A percentile compares a stretch with the other conserved stretches of the same genome.
These are phyloP conservation scores for Acanthamoeba triangularis DNA, from an alignment of 208 protist species.

Conservation along the genomic window DNA sequence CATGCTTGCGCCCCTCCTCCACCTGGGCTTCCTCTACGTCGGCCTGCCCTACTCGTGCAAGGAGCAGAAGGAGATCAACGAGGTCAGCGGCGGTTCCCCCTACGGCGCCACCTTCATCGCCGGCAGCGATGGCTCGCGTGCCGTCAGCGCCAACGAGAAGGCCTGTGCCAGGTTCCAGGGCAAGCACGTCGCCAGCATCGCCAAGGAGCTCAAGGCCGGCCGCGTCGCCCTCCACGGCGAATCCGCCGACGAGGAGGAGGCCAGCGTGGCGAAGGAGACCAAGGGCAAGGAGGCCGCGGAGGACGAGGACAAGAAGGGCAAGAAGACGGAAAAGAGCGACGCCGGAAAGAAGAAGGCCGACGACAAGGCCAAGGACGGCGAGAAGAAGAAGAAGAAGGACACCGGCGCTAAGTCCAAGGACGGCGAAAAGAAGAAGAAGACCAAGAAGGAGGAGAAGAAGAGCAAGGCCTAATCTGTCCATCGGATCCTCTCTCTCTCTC, in stretches of 20 bases:
- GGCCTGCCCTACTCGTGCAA: slow-evolving; percentile 82
- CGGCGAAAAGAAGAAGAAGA: slow-evolving; percentile 59
- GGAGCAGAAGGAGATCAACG: slow-evolving; percentile 66
- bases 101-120: slow-evolving; percentile 87
- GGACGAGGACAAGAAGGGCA: slow-evolving; percentile 29
- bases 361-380: slow-evolving; percentile 31
- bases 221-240: slow-evolving; percentile 18
- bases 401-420: slow-evolving; percentile 7
- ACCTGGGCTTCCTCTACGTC: slow-evolving; percentile 86
- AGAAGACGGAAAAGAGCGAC: not conserved
- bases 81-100: slow-evolving; percentile 83
- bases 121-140: slow-evolving; percentile 82
- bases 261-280: not conserved
- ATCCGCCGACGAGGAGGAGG: not conserved
- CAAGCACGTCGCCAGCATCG: slow-evolving; percentile 72
- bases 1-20: slow-evolving; percentile 77
- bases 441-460: slow-evolving; percentile 41
- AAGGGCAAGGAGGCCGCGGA: slow-evolving; percentile 39
- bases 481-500: not conserved
- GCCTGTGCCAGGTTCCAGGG: slow-evolving; percentile 71
- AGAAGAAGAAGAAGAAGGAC: slow-evolving; percentile 65
- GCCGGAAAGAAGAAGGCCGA: slow-evolving; percentile 13
- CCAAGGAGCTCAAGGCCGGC: slow-evolving; percentile 57
- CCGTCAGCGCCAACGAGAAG: slow-evolving; percentile 76
- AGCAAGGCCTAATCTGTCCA: not conserved